Conservation (phyloP, 2,329 filamentous ascomycete genomes). For the Fusarium agapanthi region DNA sequence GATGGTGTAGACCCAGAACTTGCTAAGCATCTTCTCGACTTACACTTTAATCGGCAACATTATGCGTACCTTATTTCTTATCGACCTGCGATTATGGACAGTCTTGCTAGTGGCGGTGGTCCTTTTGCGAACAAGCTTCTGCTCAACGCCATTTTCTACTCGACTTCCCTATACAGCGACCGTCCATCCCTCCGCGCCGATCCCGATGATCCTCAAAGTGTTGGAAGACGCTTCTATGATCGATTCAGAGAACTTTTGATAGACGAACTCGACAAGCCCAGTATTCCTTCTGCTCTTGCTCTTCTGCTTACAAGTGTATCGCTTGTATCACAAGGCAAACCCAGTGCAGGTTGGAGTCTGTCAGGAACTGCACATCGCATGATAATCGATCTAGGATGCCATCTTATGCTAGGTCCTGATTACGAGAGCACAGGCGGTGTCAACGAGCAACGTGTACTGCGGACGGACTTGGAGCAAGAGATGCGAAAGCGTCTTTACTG, state of each 20-base stretch:
- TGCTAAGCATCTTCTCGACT: constrained; percentile 49
- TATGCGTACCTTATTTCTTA: constrained; percentile 51
- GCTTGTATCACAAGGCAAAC: constrained; percentile 46
- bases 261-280: constrained; percentile 46
- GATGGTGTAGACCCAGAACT: constrained; percentile 47
- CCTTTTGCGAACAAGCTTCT: constrained; percentile 50
- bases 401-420: constrained; percentile 45
- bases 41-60: constrained; percentile 51
- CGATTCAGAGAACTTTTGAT: constrained; percentile 49
- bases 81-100: constrained; percentile 51
- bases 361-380: constrained; percentile 51
- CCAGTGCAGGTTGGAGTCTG: constrained; percentile 48
- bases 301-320: constrained; percentile 47
- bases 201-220: constrained; percentile 46
- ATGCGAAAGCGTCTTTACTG: constrained; percentile 48
- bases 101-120: constrained; percentile 46
- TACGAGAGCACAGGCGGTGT: constrained; percentile 40
- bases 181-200: constrained; percentile 46
- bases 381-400: constrained; percentile 50
- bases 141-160: constrained; percentile 53
- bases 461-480: constrained; percentile 44
- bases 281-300: constrained; percentile 50
- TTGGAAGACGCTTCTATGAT: constrained; percentile 49
- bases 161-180: constrained; percentile 51
- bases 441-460: constrained; percentile 40